Evolutionary conservation across 1,284 basidiomycete species (phyloP).

Genomic region (Taiwanofungus camphoratus): DNA sequence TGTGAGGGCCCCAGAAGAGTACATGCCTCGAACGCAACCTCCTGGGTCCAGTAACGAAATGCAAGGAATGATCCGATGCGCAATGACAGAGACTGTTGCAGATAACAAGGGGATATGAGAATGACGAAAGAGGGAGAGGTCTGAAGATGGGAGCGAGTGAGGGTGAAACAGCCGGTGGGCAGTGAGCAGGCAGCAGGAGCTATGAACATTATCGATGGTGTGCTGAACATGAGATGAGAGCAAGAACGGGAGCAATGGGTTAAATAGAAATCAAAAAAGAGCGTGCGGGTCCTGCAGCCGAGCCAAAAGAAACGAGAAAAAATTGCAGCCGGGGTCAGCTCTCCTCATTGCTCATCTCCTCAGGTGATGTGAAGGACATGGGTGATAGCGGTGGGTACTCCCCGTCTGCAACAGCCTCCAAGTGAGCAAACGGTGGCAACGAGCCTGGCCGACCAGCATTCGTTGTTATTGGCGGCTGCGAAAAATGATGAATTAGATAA

Average conservation of each 20-base stretch:
- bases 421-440: conserved; percentile 69
- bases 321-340: conserved; percentile 20
- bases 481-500: conserved; percentile 10
- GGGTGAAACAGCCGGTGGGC: no score
- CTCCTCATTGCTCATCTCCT: conserved; percentile 31
- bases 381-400: conserved; percentile 63
- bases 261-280: conserved; percentile 24
- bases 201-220: conserved; percentile 1
- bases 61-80: conserved; percentile 12
- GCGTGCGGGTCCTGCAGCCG: conserved; percentile 18
- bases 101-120: conserved; percentile 13
- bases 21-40: conserved; percentile 9
- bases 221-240: conserved; percentile 9
- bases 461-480: conserved; percentile 49
- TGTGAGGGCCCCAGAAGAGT: not conserved
- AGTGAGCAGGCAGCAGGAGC: not conserved
- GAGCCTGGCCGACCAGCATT: conserved; percentile 29
- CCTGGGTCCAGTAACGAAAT: conserved; percentile 9
- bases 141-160: conserved; percentile 8
- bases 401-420: conserved; percentile 77
- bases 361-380: conserved; percentile 61
- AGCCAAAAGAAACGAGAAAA: conserved; percentile 14
- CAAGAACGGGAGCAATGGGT: conserved; percentile 10
- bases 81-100: conserved; percentile 11
- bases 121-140: not conserved